phyloP scores from a whole-genome alignment of 139 green algal species.

The Monoraphidium neglectum region DNA sequence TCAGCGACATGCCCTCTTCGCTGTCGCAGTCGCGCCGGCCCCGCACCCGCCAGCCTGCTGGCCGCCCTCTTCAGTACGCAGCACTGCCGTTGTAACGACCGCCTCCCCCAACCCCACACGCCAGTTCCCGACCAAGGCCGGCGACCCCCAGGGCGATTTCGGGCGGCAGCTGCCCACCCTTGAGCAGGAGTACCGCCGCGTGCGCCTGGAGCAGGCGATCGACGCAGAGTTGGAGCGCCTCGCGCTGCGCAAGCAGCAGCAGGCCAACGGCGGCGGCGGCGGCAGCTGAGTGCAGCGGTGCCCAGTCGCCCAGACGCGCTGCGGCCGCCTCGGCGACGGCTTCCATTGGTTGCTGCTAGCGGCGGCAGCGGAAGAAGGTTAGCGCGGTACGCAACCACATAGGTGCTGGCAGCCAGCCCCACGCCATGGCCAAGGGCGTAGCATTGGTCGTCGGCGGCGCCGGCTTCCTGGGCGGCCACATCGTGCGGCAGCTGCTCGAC shows the following conservation, averaged over 20 bases:
- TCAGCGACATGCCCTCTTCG: too few relatives aligned
- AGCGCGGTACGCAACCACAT: constrained; percentile 20
- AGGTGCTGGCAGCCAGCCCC: neutral
- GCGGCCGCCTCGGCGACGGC: neutral
- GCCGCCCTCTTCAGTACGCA: too few relatives aligned
- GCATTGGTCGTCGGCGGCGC: constrained; percentile 77
- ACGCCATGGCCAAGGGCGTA: constrained; percentile 12
- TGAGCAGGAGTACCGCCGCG: constrained; percentile 42
- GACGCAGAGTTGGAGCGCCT: constrained; percentile 41
- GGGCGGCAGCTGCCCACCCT: constrained; percentile 40
- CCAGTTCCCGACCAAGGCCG: constrained; percentile 45
- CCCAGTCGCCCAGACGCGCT: constrained; percentile 1
- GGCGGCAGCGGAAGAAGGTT: neutral
- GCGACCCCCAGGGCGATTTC: constrained; percentile 21
- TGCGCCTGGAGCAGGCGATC: constrained; percentile 41
- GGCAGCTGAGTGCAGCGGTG: neutral
- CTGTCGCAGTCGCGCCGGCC: too few relatives aligned
- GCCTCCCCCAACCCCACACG: constrained; percentile 42
- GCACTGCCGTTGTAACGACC: constrained; percentile 30
- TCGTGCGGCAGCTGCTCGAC: constrained; percentile 74
- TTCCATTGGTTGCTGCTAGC: neutral
- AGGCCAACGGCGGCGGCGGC: neutral
- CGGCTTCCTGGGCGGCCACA: constrained; percentile 85
- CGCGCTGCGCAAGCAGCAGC: constrained; percentile 11
- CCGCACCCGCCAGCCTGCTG: neutral